Evolutionary conservation across 208 protist species (phyloP).

Genomic region (Wallacemonas sp.): DNA sequence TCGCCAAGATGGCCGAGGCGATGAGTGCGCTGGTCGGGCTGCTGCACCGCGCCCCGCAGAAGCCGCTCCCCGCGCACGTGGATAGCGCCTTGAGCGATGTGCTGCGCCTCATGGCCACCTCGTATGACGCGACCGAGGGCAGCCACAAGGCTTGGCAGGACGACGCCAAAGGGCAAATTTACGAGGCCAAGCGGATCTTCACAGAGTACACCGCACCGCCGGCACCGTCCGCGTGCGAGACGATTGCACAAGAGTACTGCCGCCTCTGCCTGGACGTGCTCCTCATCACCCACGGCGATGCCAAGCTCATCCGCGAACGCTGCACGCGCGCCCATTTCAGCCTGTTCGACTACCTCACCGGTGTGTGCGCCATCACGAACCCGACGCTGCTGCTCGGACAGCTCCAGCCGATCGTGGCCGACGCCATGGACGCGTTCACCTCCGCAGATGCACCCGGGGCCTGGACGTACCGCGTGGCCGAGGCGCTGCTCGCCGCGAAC

Average conservation of each 20-base stretch:
- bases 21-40: slow-evolving; percentile 53
- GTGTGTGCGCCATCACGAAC: slow-evolving; percentile 64
- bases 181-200: slow-evolving; percentile 54
- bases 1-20: slow-evolving; percentile 46
- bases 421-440: slow-evolving; percentile 31
- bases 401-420: slow-evolving; percentile 37
- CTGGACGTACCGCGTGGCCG: slow-evolving; percentile 56
- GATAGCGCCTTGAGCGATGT: slow-evolving; percentile 65
- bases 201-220: slow-evolving; percentile 10
- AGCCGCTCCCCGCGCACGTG: slow-evolving; percentile 56
- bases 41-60: slow-evolving; percentile 33
- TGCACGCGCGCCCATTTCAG: slow-evolving; percentile 51
- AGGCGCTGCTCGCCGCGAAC: slow-evolving; percentile 34
- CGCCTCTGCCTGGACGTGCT: slow-evolving; percentile 61
- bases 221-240: neutral
- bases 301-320: slow-evolving; percentile 37
- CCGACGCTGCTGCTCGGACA: slow-evolving; percentile 55
- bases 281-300: slow-evolving; percentile 74
- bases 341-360: slow-evolving; percentile 63
- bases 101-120: slow-evolving; percentile 45
- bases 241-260: slow-evolving; percentile 49
- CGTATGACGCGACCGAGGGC: slow-evolving; percentile 23
- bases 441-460: slow-evolving; percentile 11
- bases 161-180: slow-evolving; percentile 52
- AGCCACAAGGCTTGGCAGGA: slow-evolving; percentile 41